Base-by-base conservation (phyloP, 352 stramenopile genomes). In the Elongisporangium anandrum region DNA sequence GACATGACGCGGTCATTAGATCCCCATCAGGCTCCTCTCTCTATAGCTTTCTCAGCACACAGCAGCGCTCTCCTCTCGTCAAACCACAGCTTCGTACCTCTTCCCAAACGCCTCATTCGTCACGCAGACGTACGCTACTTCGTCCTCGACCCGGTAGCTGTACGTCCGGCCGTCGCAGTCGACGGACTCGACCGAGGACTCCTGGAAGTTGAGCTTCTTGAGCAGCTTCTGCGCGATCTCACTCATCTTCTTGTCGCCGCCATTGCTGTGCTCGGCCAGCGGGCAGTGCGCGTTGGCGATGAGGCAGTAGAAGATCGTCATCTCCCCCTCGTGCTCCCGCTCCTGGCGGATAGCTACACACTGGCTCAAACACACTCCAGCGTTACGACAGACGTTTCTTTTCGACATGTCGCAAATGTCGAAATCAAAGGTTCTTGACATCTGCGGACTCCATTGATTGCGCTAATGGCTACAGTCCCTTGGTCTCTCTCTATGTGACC, bases 261-360 rank as follows among this genome's bases (percentile, higher is more conserved):
- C 78, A 41, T 92, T 91, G 72, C 82, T 91, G 67, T 84, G 81
- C 70, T 95, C 85, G 17, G 84, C 78, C 56, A 95, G 70, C 58
- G 86, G 70, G 49, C 82, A 93, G 78, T 90, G 63, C 56, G 70
- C 73, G 66, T 95, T 95, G 51, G 85, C 86, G 56, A 95, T 75
- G 10, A 95, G 74, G 64, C 85, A 95, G 77, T 94, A 95, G 67
- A 82, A 94, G 69, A 95, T 95, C 57, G 85, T 70, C 86, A 95
- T 90, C n/a, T 0, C 10, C n/a, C 51, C 51, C 22, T 55, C 51
- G 21, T 15, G 4, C 48, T 52, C 9, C 29, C 1, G 4, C 7
- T 45, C 9, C 13, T 45, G 20, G 22, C 26, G 5, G n/a, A 34
- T 23, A 55, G 29, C 20, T 38, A 45, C 23, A 38, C n/a, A 22